Evolutionary conservation across 345 rosid species (phyloP), one percentile per base, ranked within the genome.

Genomic region (Draba incana): DNA sequence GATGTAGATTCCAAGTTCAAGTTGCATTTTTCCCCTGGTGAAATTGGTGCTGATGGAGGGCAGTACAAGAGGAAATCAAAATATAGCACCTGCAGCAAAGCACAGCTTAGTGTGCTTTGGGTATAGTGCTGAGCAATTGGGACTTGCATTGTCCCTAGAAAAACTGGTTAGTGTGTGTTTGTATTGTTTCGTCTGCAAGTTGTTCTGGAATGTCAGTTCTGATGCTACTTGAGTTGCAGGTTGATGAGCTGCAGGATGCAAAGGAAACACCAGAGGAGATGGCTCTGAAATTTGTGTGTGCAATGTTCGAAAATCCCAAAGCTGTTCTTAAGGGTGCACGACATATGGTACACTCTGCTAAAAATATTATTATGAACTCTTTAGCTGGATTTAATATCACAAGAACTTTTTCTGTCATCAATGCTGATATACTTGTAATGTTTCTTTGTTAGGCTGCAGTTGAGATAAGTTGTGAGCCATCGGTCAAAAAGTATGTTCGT

Each of bases 51-150:
- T 49, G 95, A 91, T 70, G 98, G 89, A 77, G 99, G 99, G 20
- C 84, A 83, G 65, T 94, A 76, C 78, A 94, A 94, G 85, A 87
- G 99, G 80, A 92, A 76, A 82, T 88, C 99, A 14, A 89, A 77
- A 43, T 94, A 85, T 71, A 89, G 97, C 62, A 75, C 81, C 51
- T 92, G 97, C 68, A 84, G 88, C 70, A 94, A 86, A 77, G 90
- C 99, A n/a, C n/a, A n/a, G n/a, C n/a, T n/a, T n/a, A n/a, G n/a
- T 11, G 99, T 98, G 41, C 80, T 94, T 94, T 76, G 97, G 98
- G 10, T 84, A 74, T 79, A 91, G 98, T 80, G 91, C 99, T 10
- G 92, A 92, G 85, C 93, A 84, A 75, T 79, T 94, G 64, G 99
- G 99, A 64, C 75, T 76, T 66, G 82, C 76, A 24, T 71, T 91